A percentile compares a stretch with the other conserved stretches of the same genome.
phyloP scores from a whole-genome alignment of 2,329 filamentous ascomycete genomes.

The Stachybotrys chartarum region DNA sequence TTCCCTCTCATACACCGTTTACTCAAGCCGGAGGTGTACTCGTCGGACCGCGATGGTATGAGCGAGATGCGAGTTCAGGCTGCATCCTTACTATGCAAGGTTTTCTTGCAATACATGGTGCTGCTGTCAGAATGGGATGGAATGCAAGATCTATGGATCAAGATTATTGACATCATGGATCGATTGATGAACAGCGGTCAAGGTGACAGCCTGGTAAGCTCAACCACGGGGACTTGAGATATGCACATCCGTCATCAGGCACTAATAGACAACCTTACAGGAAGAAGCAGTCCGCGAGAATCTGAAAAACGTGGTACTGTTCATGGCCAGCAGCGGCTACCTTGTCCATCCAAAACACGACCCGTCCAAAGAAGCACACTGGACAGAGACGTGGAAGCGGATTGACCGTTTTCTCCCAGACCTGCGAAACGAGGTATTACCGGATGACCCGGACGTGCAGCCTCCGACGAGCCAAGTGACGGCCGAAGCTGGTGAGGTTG shows the following conservation, averaged over 20 bases:
- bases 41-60: slow-evolving; percentile 87
- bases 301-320: slow-evolving; percentile 89
- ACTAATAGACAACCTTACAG: slow-evolving; percentile 32
- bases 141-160: slow-evolving; percentile 86
- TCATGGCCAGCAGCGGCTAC: slow-evolving; percentile 87
- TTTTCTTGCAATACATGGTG: slow-evolving; percentile 89
- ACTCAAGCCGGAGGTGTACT: slow-evolving; percentile 90
- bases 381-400: slow-evolving; percentile 57
- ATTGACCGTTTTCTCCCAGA: slow-evolving; percentile 60
- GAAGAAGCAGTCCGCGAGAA: slow-evolving; percentile 94
- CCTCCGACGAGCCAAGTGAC: slow-evolving; percentile 1
- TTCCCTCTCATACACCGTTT: slow-evolving; percentile 85
- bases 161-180: slow-evolving; percentile 91
- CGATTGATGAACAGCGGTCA: slow-evolving; percentile 93
- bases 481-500: neutral
- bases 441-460: slow-evolving; percentile 32
- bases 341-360: slow-evolving; percentile 63
- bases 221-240: neutral
- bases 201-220: slow-evolving; percentile 74
- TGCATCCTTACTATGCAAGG: slow-evolving; percentile 85
- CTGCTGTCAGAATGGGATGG: slow-evolving; percentile 78
- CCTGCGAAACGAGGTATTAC: slow-evolving; percentile 46
- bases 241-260: neutral
- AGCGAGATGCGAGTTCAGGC: slow-evolving; percentile 89
- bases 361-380: slow-evolving; percentile 46